These are phyloP conservation scores for Penicillium bovifimosum DNA, from an alignment of 495 filamentous ascomycete genomes.

Conservation along the genomic window DNA sequence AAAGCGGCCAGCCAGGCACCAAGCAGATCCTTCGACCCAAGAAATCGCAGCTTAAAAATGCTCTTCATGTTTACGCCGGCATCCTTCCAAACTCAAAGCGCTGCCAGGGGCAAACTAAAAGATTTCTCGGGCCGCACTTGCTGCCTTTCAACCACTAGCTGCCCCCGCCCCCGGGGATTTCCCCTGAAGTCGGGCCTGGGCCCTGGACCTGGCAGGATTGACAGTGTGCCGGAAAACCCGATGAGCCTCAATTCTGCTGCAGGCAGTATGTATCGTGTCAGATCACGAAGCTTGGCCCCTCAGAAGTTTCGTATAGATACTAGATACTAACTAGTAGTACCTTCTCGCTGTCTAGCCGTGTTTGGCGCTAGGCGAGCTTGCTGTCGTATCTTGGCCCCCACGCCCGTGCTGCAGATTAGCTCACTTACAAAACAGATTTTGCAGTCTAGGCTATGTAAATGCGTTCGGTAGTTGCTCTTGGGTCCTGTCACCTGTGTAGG, in stretches of 20 bases:
- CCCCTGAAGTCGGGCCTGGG: too few relatives aligned
- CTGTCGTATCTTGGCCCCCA: neutral
- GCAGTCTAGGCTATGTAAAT: too few relatives aligned
- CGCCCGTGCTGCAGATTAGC: neutral
- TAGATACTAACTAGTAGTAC: too few relatives aligned
- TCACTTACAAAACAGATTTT: neutral
- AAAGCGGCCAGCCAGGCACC: neutral
- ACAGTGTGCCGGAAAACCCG: neutral
- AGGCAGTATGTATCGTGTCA: too few relatives aligned
- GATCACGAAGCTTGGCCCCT: neutral
- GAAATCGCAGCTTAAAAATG: neutral
- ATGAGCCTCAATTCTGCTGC: neutral
- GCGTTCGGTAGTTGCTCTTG: too few relatives aligned
- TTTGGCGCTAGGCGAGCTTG: neutral
- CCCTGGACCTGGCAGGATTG: neutral
- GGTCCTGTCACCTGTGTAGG: too few relatives aligned
- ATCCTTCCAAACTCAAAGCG: neutral
- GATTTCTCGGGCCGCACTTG: neutral
- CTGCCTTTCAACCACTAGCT: neutral
- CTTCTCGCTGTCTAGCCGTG: neutral
- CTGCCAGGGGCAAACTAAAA: too few relatives aligned
- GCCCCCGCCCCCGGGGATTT: too few relatives aligned
- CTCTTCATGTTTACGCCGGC: neutral
- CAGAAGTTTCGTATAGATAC: neutral
- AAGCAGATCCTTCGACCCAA: neutral